Evolutionary conservation across 768 basidiomycete genomes (phyloP).

Genomic region (Auricularia sp.): DNA sequence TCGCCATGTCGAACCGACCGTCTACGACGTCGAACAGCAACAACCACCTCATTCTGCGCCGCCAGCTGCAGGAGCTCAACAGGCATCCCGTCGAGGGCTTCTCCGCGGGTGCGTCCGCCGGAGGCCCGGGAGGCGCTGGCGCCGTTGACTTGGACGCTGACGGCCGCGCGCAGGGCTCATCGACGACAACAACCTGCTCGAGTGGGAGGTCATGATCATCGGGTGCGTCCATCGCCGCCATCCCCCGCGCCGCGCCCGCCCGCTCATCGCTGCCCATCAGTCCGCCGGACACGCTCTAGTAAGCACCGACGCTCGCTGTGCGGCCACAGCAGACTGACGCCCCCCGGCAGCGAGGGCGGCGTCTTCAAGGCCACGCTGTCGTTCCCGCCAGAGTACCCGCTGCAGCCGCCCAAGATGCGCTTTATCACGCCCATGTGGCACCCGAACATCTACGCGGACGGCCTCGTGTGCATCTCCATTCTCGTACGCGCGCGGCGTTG

Average conservation of each 20-base stretch:
- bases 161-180: conserved; percentile 57
- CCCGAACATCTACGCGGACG: conserved; percentile 93
- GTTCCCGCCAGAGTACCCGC: conserved; percentile 85
- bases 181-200: conserved; percentile 87
- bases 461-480: conserved; percentile 93
- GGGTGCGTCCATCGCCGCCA: conserved; percentile 40
- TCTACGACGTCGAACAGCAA: conserved; percentile 20
- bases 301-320: conserved; percentile 20
- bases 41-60: conserved; percentile 56
- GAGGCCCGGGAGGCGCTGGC: background rate
- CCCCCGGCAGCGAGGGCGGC: conserved; percentile 73
- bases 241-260: background rate
- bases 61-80: conserved; percentile 76
- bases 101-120: conserved; percentile 61
- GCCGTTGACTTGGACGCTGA: conserved; percentile 10
- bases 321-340: background rate
- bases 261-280: conserved; percentile 34
- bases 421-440: conserved; percentile 97
- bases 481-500: conserved; percentile 36
- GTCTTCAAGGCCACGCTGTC: conserved; percentile 86
- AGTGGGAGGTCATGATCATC: conserved; percentile 95
- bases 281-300: conserved; percentile 91
- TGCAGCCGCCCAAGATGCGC: conserved; percentile 89
- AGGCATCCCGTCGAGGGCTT: conserved; percentile 95
- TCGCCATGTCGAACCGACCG: background rate